Base-by-base conservation (phyloP, 371 early-diverging fungal genomes). In the Fennellomyces sp. region DNA sequence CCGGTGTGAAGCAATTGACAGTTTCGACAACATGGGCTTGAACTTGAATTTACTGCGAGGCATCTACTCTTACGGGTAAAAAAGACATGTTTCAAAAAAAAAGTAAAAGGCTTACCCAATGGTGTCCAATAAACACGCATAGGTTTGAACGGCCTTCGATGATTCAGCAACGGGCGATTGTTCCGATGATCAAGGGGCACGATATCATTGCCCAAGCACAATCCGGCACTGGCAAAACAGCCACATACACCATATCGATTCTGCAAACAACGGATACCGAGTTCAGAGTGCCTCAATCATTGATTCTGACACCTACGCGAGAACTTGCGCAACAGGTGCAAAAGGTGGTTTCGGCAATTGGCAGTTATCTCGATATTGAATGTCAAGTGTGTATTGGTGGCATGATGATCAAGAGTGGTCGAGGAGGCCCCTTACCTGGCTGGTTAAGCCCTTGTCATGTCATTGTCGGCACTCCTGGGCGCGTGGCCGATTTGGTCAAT, bases 191-290 rank as follows among this genome's bases (percentile, higher is more conserved):
- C 60, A 84, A 81, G 74, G 91, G 91, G 23, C 86, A 86, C 63
- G 94, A 96, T 82, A 93, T 96, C 60, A 94, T 94, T 68, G 95
- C 94, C 36, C 97, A 96, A 79, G 96, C 97, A 31, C 95, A 97
- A 75, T 96, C 96, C 65, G 98, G 98, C 76, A 97, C 97, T 45
- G 98, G 98, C 65, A 98, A 98, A 69, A 97, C 97, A 21, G 97
- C 94, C 57, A 96, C 97, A 36, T 95, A 97, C 86, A 92, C 92
- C 51, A 93, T 97, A 63, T 91, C 91, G 28, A 86, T 93, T 51
- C 84, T 97, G 48, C 95, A 97, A 80, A 83, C 86, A 51, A 85
- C 97, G 64, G 94, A 96, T 73, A 69, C 76, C 11, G 66, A 64
- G 33, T 62, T 86, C 51, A 81, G 82, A 59, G 86, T 86, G 59